These are phyloP conservation scores for Colletotrichum sp. DNA, from an alignment of 2,329 filamentous ascomycete species.

Conservation along the genomic window DNA sequence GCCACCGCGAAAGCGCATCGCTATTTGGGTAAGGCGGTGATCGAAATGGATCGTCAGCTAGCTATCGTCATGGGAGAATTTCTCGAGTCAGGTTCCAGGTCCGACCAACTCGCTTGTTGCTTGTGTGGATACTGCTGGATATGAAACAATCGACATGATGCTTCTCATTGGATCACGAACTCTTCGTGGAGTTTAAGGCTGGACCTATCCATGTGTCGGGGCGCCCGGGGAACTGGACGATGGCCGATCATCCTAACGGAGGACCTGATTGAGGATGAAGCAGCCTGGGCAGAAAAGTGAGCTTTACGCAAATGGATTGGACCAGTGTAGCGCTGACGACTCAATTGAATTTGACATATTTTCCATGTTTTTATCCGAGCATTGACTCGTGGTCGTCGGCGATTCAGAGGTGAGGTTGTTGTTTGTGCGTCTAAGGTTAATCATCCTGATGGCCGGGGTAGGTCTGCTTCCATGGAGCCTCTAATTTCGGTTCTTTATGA, in stretches of 20 bases:
- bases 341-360: neutral
- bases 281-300: neutral
- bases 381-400: neutral
- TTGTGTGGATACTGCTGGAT: neutral
- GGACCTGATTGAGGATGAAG: neutral
- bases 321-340: fast-evolving
- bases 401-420: neutral
- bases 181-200: neutral
- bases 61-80: neutral
- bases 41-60: neutral
- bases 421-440: neutral
- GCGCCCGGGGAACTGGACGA: neutral
- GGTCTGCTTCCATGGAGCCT: neutral
- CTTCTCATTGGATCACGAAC: neutral
- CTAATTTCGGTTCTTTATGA: constrained; percentile 3
- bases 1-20: neutral
- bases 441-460: neutral
- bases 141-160: neutral
- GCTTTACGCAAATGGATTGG: neutral
- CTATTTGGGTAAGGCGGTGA: neutral
- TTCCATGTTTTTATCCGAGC: neutral
- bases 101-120: neutral
- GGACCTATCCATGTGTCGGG: neutral
- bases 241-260: neutral
- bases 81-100: neutral